Evolutionary conservation across 148 eudicot genomes (phyloP).

Genomic region (Vaccinium macrocarpon): DNA sequence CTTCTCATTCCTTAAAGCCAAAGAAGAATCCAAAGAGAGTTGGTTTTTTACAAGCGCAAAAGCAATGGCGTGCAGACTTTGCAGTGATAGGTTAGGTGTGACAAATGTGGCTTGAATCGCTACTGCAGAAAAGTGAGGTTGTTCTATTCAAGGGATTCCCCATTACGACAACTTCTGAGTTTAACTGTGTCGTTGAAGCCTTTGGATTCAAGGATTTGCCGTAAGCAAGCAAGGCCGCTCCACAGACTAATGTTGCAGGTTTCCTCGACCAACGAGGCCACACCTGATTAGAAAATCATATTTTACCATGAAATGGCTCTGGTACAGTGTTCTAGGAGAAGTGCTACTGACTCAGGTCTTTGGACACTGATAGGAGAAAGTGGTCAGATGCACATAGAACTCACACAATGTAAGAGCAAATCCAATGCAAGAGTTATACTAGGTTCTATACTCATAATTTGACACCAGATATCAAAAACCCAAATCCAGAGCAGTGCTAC

Average conservation of each 20-base stretch:
- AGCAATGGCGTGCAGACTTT: too few species aligned
- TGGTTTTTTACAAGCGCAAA: too few species aligned
- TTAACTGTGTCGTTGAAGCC: constrained; percentile 84
- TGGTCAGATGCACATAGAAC: too few species aligned
- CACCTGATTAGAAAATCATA: constrained; percentile 82
- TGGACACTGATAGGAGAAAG: too few species aligned
- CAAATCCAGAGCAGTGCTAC: too few species aligned
- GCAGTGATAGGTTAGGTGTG: too few species aligned
- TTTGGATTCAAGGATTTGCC: constrained; percentile 81
- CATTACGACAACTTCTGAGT: constrained; percentile 43
- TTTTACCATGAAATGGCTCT: constrained; percentile 96
- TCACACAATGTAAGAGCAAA: too few species aligned
- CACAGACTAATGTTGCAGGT: constrained; percentile 72
- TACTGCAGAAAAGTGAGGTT: constrained; percentile 53
- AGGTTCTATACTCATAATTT: too few species aligned
- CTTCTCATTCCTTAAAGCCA: too few species aligned
- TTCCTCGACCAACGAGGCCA: constrained; percentile 83
- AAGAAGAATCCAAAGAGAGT: too few species aligned
- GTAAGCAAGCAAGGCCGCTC: constrained; percentile 78
- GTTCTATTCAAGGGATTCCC: constrained; percentile 63
- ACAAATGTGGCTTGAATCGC: constrained; percentile 40
- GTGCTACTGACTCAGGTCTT: not conserved
- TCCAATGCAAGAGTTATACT: too few species aligned
- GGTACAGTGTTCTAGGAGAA: constrained; percentile 19
- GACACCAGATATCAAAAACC: too few species aligned